These are phyloP conservation scores for Fusarium sp. DNA, from an alignment of 2,329 filamentous ascomycete genomes.

Conservation along the genomic window DNA sequence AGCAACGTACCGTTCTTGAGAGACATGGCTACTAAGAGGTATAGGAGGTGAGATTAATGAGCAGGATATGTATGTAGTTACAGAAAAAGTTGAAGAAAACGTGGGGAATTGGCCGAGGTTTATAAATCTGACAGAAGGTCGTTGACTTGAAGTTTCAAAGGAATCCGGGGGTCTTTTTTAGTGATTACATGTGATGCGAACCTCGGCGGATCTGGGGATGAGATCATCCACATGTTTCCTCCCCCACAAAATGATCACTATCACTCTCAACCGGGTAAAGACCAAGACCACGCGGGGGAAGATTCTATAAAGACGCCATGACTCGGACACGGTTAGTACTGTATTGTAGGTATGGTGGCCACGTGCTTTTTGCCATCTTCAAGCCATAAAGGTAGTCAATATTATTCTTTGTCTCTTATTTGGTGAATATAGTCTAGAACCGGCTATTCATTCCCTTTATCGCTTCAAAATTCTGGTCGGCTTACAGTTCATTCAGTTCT, in stretches of 20 bases:
- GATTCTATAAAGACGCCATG: constrained; percentile 14
- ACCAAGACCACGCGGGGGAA: constrained; percentile 15
- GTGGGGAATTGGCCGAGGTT: constrained; percentile 39
- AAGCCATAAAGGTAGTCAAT: not conserved
- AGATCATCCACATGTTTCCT: constrained; percentile 35
- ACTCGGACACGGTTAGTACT: constrained; percentile 19
- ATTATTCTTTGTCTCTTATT: not conserved
- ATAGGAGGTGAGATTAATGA: constrained; percentile 1
- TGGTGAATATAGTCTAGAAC: not conserved
- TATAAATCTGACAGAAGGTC: constrained; percentile 35
- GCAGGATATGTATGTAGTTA: not conserved
- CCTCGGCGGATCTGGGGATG: constrained; percentile 31
- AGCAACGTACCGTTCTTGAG: constrained; percentile 74
- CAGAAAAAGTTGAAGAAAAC: constrained; percentile 4
- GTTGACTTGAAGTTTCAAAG: constrained; percentile 18
- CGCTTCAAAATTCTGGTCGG: not conserved
- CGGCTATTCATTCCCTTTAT: not conserved
- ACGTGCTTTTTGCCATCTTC: constrained; percentile 29
- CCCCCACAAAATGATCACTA: constrained; percentile 25
- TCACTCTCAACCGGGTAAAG: constrained; percentile 5
- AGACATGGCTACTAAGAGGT: constrained; percentile 66
- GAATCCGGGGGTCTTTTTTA: constrained; percentile 16
- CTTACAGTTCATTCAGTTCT: not conserved
- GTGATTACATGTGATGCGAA: constrained; percentile 35
- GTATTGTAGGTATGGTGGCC: constrained; percentile 17